Base-by-base conservation (phyloP, 768 basidiomycete species). In the Lactifluus volemus region DNA sequence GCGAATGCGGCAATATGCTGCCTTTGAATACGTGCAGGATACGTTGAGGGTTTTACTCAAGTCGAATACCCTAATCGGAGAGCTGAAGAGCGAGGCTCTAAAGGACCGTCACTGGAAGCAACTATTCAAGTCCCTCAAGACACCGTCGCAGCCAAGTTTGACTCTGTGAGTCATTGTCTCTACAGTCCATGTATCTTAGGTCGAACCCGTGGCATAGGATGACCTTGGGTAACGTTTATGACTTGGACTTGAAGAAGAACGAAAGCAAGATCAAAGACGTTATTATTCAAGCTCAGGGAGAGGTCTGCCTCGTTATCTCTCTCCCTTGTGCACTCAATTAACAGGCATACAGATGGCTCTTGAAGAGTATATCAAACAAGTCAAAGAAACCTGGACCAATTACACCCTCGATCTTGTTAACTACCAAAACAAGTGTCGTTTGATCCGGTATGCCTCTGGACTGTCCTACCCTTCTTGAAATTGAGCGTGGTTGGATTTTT, bases 41-140 rank as follows among this genome's bases (percentile, higher is more conserved):
- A 81, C 87, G 21, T 78, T 99, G 56, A 82, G 88, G 49, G 83
- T 85, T 12, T 78, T 94, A 51, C 80, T 98, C 65, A 98, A 97
- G 75, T 86, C 89, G 41, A 98, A 99, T 71, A 71, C 85, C 0
- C 76, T 97, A 65, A 80, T 99, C n/a, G 85, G 85, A 15, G 97
- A 99, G 73, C 77, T 99, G 68, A 98, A 97, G 76, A 96, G 93
- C 10, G 97, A 98, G 69, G 95, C 95, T 5, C 74, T 99, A 69
- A 92, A 98, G 74, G 97, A 99, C 68, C 83, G 97, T 60, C 97
- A 99, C 71, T 99, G 97, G 97, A 91, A 93, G 69, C 91, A 96
- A 71, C 77, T 99, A 21, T 97, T 96, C 83, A 98, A 98, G 72
- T 82, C 81, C 15, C 75, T 99, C 57, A 80, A 84, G 61, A 72